Conservation (phyloP, 2,329 filamentous ascomycete species). For the Zymoseptoria tritici region DNA sequence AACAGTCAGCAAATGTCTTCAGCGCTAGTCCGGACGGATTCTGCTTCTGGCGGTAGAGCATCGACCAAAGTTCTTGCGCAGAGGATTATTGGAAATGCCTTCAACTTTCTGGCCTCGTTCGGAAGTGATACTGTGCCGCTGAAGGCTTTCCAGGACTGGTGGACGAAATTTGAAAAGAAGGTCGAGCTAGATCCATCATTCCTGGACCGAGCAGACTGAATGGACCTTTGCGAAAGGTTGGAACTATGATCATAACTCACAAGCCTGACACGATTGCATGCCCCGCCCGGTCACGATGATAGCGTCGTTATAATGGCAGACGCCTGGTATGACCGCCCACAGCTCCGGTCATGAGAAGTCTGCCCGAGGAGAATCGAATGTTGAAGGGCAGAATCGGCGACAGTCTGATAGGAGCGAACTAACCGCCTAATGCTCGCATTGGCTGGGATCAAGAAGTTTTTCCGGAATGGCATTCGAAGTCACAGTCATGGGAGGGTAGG, state of each 20-base stretch:
- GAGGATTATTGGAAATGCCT: conserved; percentile 91
- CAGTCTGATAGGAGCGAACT: no score
- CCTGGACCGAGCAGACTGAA: conserved; percentile 60
- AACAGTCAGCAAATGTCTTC: conserved; percentile 12
- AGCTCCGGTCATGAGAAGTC: no score
- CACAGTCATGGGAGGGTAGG: no score
- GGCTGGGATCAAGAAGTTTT: no score
- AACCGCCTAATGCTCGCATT: no score
- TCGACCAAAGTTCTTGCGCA: conserved; percentile 78
- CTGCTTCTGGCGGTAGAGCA: conserved; percentile 31
- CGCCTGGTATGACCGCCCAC: no score
- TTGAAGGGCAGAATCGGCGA: no score
- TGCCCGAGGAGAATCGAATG: no score
- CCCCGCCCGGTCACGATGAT: not conserved
- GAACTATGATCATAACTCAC: not conserved
- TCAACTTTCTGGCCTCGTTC: conserved; percentile 91
- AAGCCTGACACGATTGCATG: not conserved
- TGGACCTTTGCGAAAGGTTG: not conserved
- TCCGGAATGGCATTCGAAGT: no score
- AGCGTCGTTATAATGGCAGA: not conserved
- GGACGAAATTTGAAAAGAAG: conserved; percentile 87
- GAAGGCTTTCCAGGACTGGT: conserved; percentile 95
- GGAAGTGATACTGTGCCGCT: conserved; percentile 85
- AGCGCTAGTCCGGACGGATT: conserved; percentile 29
- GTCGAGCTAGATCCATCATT: conserved; percentile 83